Evolutionary conservation across 2,329 filamentous ascomycete species (phyloP), one percentile per base, ranked within the genome.

Genomic region (Teratosphaeria zuluensis): DNA sequence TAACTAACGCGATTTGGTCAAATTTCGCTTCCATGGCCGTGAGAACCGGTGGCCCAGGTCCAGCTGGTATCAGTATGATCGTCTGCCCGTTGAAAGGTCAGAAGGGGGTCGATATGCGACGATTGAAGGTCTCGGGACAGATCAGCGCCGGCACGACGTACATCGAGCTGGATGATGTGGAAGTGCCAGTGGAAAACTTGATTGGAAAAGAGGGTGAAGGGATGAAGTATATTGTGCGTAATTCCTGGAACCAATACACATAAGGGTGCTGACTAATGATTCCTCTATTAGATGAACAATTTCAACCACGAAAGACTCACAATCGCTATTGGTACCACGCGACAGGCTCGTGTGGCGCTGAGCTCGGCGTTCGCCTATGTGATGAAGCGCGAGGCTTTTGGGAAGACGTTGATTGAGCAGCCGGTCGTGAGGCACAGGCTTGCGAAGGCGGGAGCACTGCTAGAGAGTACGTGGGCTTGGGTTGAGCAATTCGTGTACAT

Each of bases 231-330:
- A 82, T 66, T 46, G 24, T 28, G 24, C 24, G 24, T 28, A 28
- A 4, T 28, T 2, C 2, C 24, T 28, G 24, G 4, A 28, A 28
- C 24, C 24, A 28, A 4, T 28, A 28, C 24, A 28, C 24, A 28
- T 2, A 2, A 28, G 24, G 24, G 24, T 28, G 24, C 24, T 28
- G 24, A 28, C 24, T 28, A 28, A 28, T 28, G 2, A 28, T 28
- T 4, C 2, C 24, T 28, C 24, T 28, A 2, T 28, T 28, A 28
- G 24, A 68, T 67, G 64, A 64, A 61, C 24, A 68, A 90, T 74
- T 90, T 90, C 80, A 90, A 90, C 74, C 87, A 90, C 70, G 88
- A 91, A 71, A 81, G 87, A 0, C 76, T 90, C 11, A 79, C 79
- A 16, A 88, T 90, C 62, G 78, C 84, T 0, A 81, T 90, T 14